Conservation (phyloP, 176 grass and related monocot species). For the Dendrocalamus sinicus region DNA sequence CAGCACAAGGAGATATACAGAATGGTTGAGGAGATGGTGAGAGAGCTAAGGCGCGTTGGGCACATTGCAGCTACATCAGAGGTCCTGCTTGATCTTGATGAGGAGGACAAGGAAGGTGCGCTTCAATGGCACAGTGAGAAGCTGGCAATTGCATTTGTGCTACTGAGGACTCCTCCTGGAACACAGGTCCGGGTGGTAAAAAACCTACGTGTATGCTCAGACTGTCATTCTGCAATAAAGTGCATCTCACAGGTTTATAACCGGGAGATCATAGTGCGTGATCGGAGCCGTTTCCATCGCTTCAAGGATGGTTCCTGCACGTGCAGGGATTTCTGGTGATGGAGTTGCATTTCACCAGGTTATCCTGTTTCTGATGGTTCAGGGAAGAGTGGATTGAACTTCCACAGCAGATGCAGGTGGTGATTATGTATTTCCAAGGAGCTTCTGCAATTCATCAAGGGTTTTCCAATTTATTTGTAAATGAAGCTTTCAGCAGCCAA, state of each 20-base stretch:
- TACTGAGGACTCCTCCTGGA: constrained; percentile 61
- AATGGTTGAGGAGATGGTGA: constrained; percentile 79
- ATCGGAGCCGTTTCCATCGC: constrained; percentile 67
- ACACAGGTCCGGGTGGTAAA: constrained; percentile 63
- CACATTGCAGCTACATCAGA: constrained; percentile 57
- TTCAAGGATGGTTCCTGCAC: constrained; percentile 70
- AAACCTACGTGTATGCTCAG: constrained; percentile 65
- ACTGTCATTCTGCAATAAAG: constrained; percentile 68
- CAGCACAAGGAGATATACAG: constrained; percentile 61
- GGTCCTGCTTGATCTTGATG: constrained; percentile 71
- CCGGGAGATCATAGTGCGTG: constrained; percentile 68
- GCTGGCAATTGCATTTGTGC: constrained; percentile 62
- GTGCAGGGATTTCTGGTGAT: constrained; percentile 82
- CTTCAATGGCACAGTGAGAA: constrained; percentile 82
- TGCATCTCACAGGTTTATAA: constrained; percentile 60
- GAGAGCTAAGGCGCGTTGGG: constrained; percentile 55
- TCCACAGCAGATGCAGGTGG: background rate
- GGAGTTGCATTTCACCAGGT: constrained; percentile 8
- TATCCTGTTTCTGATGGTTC: constrained; percentile 9
- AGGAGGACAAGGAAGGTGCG: constrained; percentile 69
- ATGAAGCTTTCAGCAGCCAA: constrained; percentile 2
- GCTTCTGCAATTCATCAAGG: background rate
- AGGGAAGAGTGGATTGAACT: background rate
- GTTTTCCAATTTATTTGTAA: constrained; percentile 10
- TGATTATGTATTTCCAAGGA: background rate